phyloP scores from a whole-genome alignment of 1,284 basidiomycete genomes.

The Cryptococcus sp. region DNA sequence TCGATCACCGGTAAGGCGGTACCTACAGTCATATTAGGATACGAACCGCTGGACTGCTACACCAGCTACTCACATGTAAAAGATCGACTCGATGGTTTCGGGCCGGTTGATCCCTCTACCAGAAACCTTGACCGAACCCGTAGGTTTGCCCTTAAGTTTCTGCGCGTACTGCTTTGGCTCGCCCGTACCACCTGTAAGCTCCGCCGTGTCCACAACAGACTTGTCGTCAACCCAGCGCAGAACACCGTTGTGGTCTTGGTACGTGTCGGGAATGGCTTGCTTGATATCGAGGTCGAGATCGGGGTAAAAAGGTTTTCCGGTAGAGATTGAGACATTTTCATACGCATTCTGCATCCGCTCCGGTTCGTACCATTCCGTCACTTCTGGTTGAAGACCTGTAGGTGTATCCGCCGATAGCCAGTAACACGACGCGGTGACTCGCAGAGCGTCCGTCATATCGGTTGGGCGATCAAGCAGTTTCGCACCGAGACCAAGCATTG shows the following conservation, averaged over 20 bases:
- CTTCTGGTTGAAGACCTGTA: slow-evolving; percentile 54
- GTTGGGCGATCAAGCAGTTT: slow-evolving; percentile 52
- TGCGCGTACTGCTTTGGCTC: slow-evolving; percentile 40
- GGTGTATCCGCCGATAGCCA: slow-evolving; percentile 54
- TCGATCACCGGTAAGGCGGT: slow-evolving; percentile 59
- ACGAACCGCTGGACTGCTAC: neutral
- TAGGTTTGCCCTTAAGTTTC: slow-evolving; percentile 41
- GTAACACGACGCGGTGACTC: slow-evolving; percentile 58
- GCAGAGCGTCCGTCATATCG: slow-evolving; percentile 53
- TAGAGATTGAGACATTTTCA: slow-evolving; percentile 33
- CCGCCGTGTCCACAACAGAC: slow-evolving; percentile 17
- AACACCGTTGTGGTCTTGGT: slow-evolving; percentile 27
- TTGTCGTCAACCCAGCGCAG: slow-evolving; percentile 35
- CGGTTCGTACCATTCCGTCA: slow-evolving; percentile 43
- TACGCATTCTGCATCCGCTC: slow-evolving; percentile 30
- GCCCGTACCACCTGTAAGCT: slow-evolving; percentile 23
- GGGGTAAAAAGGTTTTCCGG: slow-evolving; percentile 24
- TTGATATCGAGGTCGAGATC: slow-evolving; percentile 11
- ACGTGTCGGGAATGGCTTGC: slow-evolving; percentile 16
- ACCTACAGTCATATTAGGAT: slow-evolving; percentile 46
- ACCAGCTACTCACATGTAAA: slow-evolving; percentile 49
- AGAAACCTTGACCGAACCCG: slow-evolving; percentile 37
- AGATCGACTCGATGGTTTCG: slow-evolving; percentile 61
- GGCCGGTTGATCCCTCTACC: slow-evolving; percentile 54
- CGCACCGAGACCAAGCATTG: slow-evolving; percentile 59